Percentiles rank a stretch among this genome's conserved stretches.
Evolutionary conservation across 805 yeast genomes (phyloP).

Genomic region (Candida xiaguanensis): DNA sequence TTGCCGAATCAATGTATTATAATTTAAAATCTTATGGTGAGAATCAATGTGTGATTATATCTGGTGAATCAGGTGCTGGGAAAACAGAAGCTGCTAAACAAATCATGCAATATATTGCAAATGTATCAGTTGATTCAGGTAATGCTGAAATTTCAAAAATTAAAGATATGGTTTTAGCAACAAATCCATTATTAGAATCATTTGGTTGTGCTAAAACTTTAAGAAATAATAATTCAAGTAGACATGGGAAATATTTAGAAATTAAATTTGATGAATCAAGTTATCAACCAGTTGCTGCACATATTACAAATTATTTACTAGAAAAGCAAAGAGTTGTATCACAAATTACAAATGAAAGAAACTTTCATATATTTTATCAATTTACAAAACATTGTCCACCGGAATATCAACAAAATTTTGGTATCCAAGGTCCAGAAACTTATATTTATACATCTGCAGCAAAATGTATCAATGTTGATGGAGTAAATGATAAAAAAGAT

Average conservation of each 20-base stretch:
- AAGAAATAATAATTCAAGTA: slow-evolving; percentile 82
- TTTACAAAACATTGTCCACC: slow-evolving; percentile 89
- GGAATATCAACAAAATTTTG: slow-evolving; percentile 74
- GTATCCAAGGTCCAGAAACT: slow-evolving; percentile 92
- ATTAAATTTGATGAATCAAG: slow-evolving; percentile 70
- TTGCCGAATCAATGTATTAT: slow-evolving; percentile 96
- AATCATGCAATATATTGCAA: slow-evolving; percentile 94
- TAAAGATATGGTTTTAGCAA: slow-evolving; percentile 96
- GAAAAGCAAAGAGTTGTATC: slow-evolving; percentile 98
- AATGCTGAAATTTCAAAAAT: slow-evolving; percentile 74
- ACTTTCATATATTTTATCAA: slow-evolving; percentile 96
- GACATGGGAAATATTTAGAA: slow-evolving; percentile 92
- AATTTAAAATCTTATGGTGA: slow-evolving; percentile 92
- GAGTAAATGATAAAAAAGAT: slow-evolving; percentile 80
- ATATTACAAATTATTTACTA: slow-evolving; percentile 88
- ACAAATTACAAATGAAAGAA: slow-evolving; percentile 87
- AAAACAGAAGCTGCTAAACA: slow-evolving; percentile 97
- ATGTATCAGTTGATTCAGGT: slow-evolving; percentile 70
- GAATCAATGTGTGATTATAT: slow-evolving; percentile 94
- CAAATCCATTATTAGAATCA: slow-evolving; percentile 87
- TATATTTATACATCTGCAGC: slow-evolving; percentile 86
- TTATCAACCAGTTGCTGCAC: slow-evolving; percentile 91
- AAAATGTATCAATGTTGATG: slow-evolving; percentile 79
- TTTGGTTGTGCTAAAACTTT: slow-evolving; percentile 93
- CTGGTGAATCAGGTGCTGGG: slow-evolving; percentile 98